Evolutionary conservation across 2,329 filamentous ascomycete genomes (phyloP).

Genomic region (Sporothrix curviconia): DNA sequence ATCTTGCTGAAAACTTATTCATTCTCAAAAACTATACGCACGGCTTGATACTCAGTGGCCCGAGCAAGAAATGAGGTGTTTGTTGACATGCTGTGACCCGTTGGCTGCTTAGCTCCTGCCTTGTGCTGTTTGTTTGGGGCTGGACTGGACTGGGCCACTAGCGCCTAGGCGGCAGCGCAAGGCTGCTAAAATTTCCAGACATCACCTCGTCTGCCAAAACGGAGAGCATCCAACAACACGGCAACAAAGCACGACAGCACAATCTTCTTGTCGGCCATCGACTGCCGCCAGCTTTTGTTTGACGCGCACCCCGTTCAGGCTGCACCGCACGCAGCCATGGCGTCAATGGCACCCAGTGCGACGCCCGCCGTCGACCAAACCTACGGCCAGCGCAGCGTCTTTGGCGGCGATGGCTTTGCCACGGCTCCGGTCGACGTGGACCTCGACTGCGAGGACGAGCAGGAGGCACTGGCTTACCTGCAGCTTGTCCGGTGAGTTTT

Average conservation of each 20-base stretch:
- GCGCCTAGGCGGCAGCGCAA: no score
- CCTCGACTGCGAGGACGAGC: constrained; percentile 60
- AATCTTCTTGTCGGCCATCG: not conserved
- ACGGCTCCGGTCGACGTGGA: constrained; percentile 45
- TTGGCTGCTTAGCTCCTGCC: not conserved
- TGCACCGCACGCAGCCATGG: not conserved
- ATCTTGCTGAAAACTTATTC: no score
- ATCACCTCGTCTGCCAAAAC: not conserved
- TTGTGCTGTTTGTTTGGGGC: no score
- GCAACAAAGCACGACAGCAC: not conserved
- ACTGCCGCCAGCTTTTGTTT: no score
- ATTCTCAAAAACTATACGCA: no score
- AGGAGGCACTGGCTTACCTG: constrained; percentile 64
- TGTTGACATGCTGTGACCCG: not conserved
- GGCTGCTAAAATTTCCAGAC: no score
- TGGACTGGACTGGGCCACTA: no score
- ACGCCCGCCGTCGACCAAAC: constrained; percentile 48
- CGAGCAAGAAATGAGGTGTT: no score
- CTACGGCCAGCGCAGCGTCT: constrained; percentile 66
- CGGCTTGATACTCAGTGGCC: no score
- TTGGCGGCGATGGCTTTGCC: constrained; percentile 54
- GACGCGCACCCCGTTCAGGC: no score
- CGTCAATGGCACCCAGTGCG: constrained; percentile 19
- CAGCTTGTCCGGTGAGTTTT: constrained; percentile 59
- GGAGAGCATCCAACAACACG: constrained; percentile 7